Evolutionary conservation across 768 basidiomycete species (phyloP).

Genomic region (Mycena crocata): DNA sequence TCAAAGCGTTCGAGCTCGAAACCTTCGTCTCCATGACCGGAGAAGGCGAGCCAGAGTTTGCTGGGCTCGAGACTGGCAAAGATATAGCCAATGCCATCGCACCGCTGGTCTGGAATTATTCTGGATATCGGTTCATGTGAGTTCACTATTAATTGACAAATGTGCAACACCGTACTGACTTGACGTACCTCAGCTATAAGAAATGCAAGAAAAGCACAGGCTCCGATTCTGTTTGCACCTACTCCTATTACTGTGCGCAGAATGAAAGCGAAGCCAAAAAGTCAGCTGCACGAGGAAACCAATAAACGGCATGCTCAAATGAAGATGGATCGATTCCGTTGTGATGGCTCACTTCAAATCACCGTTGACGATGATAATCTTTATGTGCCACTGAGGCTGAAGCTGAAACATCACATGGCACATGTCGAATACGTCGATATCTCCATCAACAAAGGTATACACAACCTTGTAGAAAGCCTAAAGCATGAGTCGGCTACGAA

Average conservation of each 20-base stretch:
- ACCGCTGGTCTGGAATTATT: not conserved
- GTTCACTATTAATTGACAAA: not conserved
- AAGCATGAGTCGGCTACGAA: slow-evolving; percentile 2
- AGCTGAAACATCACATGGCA: not conserved
- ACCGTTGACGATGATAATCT: slow-evolving; percentile 4
- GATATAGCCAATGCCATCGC: too few species aligned
- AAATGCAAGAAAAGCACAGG: not conserved
- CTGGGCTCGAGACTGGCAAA: too few species aligned
- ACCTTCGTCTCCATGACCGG: not conserved
- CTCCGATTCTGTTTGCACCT: not conserved
- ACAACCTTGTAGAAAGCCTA: not conserved
- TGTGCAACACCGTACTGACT: too few species aligned
- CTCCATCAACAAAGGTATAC: not conserved
- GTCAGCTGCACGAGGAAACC: not conserved
- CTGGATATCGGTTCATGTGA: not conserved
- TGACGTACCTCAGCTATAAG: not conserved
- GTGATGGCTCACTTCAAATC: not conserved
- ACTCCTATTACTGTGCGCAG: slow-evolving; percentile 7
- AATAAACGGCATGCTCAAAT: not conserved
- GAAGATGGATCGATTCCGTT: slow-evolving; percentile 2
- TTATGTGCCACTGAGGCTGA: not conserved
- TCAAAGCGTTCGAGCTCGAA: not conserved
- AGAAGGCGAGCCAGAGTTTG: too few species aligned
- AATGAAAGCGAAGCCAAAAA: not conserved
- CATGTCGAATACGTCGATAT: slow-evolving; percentile 7